Base-by-base conservation (phyloP, 2,329 filamentous ascomycete species). In the Cadophora gregata region DNA sequence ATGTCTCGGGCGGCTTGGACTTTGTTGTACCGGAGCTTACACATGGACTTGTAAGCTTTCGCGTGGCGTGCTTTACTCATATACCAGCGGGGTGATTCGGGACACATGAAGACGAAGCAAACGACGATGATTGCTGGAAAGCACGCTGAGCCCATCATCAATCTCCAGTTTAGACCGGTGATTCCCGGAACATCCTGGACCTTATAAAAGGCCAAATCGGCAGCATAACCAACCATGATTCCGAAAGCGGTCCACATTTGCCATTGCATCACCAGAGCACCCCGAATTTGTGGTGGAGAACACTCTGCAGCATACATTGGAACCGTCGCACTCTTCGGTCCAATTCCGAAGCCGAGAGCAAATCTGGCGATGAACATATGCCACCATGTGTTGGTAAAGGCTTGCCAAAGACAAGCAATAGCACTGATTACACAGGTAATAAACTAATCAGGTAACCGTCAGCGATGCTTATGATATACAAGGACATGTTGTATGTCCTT, bases 251-350 rank as follows among this genome's bases (percentile, higher is more conserved):
- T 88, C 86, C 88, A 90, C 77, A 90, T 80, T 79, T 94, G 90
- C 91, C 92, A 95, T 69, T 88, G 89, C 91, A 95, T 95, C 70
- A 93, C 91, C n/a, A 70, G 75, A 14, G 80, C 84, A 65, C 85
- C 85, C 50, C 85, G 81, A 66, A 87, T 83, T 8, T 75, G 69
- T 5, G 84, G 81, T 2, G 85, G 85, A 1, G 81, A 80, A 65
- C 83, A 85, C 72, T 87, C 85, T 1, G 85, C 84, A 19, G 83
- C 82, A 72, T 92, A 94, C 33, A 94, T 88, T 0, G 92, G 91
- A 1, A 93, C 90, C 55, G 83, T 86, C 0, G 82, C 82, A 21
- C 88, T 88, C 75, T 93, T 93, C 19, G 89, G 84, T 31, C 91
- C 91, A 81, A 93, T 93, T 1, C 90, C 91, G 56, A 96, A 86